A percentile compares a stretch with the other conserved stretches of the same genome.
phyloP scores from a whole-genome alignment of 805 yeast genomes.

The Metschnikowia shivogae region DNA sequence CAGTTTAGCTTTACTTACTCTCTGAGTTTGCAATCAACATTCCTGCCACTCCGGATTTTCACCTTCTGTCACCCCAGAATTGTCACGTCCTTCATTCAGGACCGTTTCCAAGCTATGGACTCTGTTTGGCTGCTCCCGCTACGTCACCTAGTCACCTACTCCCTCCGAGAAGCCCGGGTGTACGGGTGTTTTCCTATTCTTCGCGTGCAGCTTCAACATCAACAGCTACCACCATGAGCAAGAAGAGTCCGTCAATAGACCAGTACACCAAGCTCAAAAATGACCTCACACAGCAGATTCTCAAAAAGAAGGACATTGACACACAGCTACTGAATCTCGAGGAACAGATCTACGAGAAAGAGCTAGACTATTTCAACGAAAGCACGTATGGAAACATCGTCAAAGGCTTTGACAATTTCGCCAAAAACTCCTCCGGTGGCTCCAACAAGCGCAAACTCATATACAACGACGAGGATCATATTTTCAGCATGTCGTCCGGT shows the following conservation, averaged over 20 bases:
- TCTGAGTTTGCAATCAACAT: no score
- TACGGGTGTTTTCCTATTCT: neutral
- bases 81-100: no score
- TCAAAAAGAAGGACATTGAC: slow-evolving; percentile 62
- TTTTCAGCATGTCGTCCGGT: slow-evolving; percentile 73
- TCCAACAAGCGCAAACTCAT: slow-evolving; percentile 46
- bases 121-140: no score
- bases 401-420: slow-evolving; percentile 84
- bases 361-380: slow-evolving; percentile 71
- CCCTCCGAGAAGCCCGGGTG: neutral
- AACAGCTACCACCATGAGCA: slow-evolving; percentile 11
- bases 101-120: no score
- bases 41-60: no score
- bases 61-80: no score
- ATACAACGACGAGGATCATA: slow-evolving; percentile 71
- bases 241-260: slow-evolving; percentile 23
- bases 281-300: slow-evolving; percentile 60
- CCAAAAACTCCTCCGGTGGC: slow-evolving; percentile 41
- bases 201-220: slow-evolving; percentile 1
- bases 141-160: no score
- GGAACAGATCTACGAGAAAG: slow-evolving; percentile 74
- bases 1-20: no score
- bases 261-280: slow-evolving; percentile 66
- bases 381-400: slow-evolving; percentile 75
- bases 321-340: slow-evolving; percentile 59